These are phyloP conservation scores for Pyronema domesticum DNA, from an alignment of 495 filamentous ascomycete genomes.

Conservation along the genomic window DNA sequence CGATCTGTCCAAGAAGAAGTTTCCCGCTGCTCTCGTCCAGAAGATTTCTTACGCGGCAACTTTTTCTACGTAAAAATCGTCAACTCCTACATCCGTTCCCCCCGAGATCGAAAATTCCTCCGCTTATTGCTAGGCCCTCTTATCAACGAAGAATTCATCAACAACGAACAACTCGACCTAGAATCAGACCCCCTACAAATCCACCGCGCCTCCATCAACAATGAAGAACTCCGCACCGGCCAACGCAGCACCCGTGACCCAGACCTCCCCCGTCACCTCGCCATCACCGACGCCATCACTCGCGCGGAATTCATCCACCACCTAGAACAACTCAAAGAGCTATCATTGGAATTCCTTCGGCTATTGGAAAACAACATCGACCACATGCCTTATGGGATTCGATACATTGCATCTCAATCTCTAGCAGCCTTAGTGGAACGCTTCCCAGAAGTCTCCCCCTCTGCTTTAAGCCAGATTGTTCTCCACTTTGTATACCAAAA, in stretches of 20 bases:
- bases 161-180: conserved; percentile 74
- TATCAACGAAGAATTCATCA: conserved; percentile 74
- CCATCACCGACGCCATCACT: conserved; percentile 84
- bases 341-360: conserved; percentile 72
- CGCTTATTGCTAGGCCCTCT: conserved; percentile 65
- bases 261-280: conserved; percentile 73
- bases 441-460: conserved; percentile 63
- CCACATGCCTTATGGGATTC: conserved; percentile 81
- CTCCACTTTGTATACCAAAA: conserved; percentile 83
- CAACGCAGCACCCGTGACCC: conserved; percentile 58
- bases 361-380: conserved; percentile 65
- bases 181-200: conserved; percentile 98
- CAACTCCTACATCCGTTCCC: conserved; percentile 73
- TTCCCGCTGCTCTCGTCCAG: conserved; percentile 49
- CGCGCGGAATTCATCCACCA: conserved; percentile 82
- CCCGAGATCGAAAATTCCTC: conserved; percentile 80
- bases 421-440: conserved; percentile 56
- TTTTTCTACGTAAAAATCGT: conserved; percentile 87
- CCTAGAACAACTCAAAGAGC: conserved; percentile 79
- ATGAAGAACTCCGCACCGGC: conserved; percentile 87
- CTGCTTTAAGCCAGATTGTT: conserved; percentile 62
- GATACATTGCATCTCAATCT: conserved; percentile 74
- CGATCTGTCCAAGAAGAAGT: conserved; percentile 76
- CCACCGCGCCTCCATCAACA: conserved; percentile 82
- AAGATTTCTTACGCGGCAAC: conserved; percentile 75